phyloP scores from a whole-genome alignment of 305 asterid genomes.

The Fraxinus baroniana region DNA sequence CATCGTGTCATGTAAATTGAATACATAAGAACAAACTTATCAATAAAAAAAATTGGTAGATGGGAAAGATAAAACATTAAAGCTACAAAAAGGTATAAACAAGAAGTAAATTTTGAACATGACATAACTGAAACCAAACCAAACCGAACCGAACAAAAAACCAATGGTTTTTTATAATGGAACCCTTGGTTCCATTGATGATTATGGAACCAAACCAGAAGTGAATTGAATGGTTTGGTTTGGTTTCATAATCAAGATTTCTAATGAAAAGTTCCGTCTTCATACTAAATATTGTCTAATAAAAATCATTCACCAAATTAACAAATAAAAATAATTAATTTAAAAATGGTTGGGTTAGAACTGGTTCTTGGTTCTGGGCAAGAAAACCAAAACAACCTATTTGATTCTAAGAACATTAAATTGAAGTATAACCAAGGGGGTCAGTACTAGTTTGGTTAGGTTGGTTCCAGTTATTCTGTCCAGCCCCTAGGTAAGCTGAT shows the following conservation, averaged over 20 bases:
- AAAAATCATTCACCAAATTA: neutral
- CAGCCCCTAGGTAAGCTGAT: neutral
- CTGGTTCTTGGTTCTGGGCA: neutral
- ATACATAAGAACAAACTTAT: neutral
- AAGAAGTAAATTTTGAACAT: neutral
- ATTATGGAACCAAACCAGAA: neutral
- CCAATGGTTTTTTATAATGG: neutral
- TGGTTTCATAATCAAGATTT: neutral
- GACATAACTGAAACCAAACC: neutral
- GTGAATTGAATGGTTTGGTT: neutral
- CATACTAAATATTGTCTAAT: neutral
- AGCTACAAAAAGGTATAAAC: neutral
- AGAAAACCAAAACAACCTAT: neutral
- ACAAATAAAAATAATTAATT: neutral
- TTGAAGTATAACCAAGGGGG: neutral
- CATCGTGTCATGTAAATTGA: neutral
- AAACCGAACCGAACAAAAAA: neutral
- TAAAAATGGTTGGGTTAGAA: neutral
- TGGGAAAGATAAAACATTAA: neutral
- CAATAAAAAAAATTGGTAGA: neutral
- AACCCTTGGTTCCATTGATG: neutral
- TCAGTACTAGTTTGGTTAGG: neutral
- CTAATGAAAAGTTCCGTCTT: neutral
- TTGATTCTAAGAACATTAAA: neutral
- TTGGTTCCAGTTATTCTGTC: neutral